Percentiles rank a stretch among this genome's conserved stretches.
Evolutionary conservation across 768 basidiomycete species (phyloP).

Genomic region (Lanmaoa rubissima): DNA sequence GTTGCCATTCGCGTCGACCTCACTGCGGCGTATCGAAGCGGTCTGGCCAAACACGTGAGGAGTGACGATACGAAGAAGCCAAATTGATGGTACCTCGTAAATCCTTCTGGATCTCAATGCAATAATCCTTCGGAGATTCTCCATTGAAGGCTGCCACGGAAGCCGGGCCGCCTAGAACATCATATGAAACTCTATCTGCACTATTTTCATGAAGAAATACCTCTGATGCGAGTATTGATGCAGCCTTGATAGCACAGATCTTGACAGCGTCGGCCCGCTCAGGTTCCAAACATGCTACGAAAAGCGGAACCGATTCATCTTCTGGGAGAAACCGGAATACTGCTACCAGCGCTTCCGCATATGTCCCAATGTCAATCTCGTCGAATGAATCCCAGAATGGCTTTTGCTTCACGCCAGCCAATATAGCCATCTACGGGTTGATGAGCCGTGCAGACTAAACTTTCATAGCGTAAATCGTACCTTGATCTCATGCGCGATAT

Average conservation of each 20-base stretch:
- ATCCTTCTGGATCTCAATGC: slow-evolving; percentile 52
- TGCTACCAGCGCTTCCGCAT: slow-evolving; percentile 70
- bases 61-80: slow-evolving; percentile 1
- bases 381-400: slow-evolving; percentile 74
- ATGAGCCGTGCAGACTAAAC: not conserved
- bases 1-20: slow-evolving; percentile 58
- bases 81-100: slow-evolving; percentile 45
- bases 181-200: slow-evolving; percentile 9
- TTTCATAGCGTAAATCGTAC: slow-evolving; percentile 38
- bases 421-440: slow-evolving; percentile 21
- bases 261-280: slow-evolving; percentile 82
- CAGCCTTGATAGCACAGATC: slow-evolving; percentile 72
- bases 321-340: slow-evolving; percentile 68
- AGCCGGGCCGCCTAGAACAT: slow-evolving; percentile 47
- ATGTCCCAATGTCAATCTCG: slow-evolving; percentile 72
- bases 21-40: slow-evolving; percentile 52
- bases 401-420: slow-evolving; percentile 38
- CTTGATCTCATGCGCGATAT: slow-evolving; percentile 80
- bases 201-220: slow-evolving; percentile 34
- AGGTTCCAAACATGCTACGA: slow-evolving; percentile 65
- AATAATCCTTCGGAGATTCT: slow-evolving; percentile 44
- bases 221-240: slow-evolving; percentile 65
- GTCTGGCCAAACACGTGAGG: slow-evolving; percentile 36
- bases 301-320: slow-evolving; percentile 59
- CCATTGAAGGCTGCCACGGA: slow-evolving; percentile 54